These are phyloP conservation scores for Solanum ossicruentum DNA, from an alignment of 257 asterid genomes.

Conservation along the genomic window DNA sequence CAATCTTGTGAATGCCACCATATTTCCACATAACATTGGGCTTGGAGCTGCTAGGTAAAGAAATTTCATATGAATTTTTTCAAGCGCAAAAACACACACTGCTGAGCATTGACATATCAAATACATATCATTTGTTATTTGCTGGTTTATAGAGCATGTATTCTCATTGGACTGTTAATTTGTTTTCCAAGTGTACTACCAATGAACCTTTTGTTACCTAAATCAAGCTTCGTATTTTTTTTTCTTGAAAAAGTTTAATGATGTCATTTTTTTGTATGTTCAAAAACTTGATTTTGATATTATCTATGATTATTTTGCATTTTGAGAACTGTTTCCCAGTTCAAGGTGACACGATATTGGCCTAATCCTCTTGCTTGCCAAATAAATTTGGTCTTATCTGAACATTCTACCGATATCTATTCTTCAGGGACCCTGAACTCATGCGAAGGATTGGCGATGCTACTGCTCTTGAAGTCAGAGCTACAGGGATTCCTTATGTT, in stretches of 20 bases:
- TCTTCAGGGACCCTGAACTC: slow-evolving; percentile 36
- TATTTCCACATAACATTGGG: slow-evolving; percentile 81
- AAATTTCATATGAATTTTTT: neutral
- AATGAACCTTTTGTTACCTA: neutral
- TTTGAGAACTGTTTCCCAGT: neutral
- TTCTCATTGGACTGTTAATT: neutral
- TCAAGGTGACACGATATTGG: neutral
- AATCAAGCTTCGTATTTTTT: neutral
- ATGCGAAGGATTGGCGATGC: slow-evolving; percentile 69
- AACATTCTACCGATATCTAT: neutral
- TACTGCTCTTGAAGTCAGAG: slow-evolving; percentile 81
- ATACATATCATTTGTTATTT: neutral
- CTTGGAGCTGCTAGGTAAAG: slow-evolving; percentile 82
- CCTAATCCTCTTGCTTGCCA: neutral
- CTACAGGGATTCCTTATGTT: slow-evolving; percentile 77
- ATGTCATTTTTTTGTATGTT: neutral
- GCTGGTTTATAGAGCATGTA: neutral
- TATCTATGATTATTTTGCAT: neutral
- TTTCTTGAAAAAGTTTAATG: neutral
- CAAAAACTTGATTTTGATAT: neutral
- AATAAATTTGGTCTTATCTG: neutral
- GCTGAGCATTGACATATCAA: neutral
- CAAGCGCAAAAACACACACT: neutral
- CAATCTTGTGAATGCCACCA: slow-evolving; percentile 69
- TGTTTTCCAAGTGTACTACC: neutral